Percentiles rank a stretch among this genome's conserved stretches.
phyloP scores from a whole-genome alignment of 1,284 basidiomycete genomes.

The Microbotryum silenes-acaulis region DNA sequence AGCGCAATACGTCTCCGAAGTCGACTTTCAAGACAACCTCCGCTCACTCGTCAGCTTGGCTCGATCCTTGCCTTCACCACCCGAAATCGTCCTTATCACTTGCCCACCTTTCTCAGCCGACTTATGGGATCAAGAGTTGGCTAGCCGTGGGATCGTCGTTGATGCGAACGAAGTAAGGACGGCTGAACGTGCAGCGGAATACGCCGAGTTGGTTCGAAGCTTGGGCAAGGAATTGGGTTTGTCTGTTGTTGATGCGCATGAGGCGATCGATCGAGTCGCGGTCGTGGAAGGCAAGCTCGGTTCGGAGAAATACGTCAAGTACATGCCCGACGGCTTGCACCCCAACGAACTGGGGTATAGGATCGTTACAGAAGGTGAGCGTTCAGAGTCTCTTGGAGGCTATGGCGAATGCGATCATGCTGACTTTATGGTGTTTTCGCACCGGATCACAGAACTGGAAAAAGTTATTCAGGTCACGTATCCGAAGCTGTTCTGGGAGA shows the following conservation, averaged over 20 bases:
- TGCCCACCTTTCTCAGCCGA: neutral
- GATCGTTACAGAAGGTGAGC: neutral
- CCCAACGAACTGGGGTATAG: neutral
- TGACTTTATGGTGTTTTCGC: neutral
- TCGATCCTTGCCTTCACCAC: neutral
- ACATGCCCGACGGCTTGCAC: neutral
- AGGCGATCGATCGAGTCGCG: neutral
- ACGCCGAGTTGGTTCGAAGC: neutral
- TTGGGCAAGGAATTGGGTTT: neutral
- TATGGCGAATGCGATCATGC: neutral
- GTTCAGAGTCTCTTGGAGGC: neutral
- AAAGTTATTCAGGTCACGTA: neutral
- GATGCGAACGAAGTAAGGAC: no score
- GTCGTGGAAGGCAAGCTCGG: neutral
- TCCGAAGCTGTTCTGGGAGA: conserved; percentile 1
- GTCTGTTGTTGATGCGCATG: neutral
- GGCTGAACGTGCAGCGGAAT: neutral
- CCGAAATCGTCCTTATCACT: neutral
- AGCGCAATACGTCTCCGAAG: neutral
- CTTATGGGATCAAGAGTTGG: neutral
- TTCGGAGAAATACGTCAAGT: neutral
- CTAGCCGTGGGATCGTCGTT: neutral
- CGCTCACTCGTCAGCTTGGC: neutral
- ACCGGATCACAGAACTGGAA: neutral
- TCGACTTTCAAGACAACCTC: neutral